A percentile compares a stretch with the other conserved stretches of the same genome.
Conservation (phyloP, 768 basidiomycete genomes). For the Pisolithus microcarpus region DNA sequence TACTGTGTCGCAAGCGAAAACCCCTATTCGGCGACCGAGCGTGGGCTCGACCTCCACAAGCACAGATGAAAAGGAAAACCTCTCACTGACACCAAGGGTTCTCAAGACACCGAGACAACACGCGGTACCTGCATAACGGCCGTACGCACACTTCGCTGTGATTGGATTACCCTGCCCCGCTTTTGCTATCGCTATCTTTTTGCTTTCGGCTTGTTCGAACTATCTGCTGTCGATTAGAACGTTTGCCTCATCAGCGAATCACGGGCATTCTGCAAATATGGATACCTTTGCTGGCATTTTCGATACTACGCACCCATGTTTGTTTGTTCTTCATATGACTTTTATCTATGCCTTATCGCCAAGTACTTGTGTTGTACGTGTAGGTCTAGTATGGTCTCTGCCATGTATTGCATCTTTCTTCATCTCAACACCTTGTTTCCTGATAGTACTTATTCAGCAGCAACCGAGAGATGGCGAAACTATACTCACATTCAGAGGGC, state of each 20-base stretch:
- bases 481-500: too few species aligned
- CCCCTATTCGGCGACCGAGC: slow-evolving; percentile 27
- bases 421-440: too few species aligned
- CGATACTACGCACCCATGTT: slow-evolving; percentile 3
- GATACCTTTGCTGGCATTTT: slow-evolving; percentile 1
- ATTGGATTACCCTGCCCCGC: slow-evolving; percentile 1
- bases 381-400: slow-evolving; percentile 5
- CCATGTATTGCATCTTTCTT: background rate
- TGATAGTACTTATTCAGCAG: background rate
- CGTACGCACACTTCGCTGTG: slow-evolving; percentile 4
- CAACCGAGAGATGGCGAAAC: too few species aligned
- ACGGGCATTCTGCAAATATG: slow-evolving; percentile 1
- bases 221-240: slow-evolving; percentile 7
- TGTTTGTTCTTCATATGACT: slow-evolving; percentile 11
- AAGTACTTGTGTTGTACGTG: slow-evolving; percentile 16
- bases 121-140: slow-evolving; percentile 10
- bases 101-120: slow-evolving; percentile 13
- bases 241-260: background rate
- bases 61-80: slow-evolving; percentile 56
- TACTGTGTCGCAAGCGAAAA: slow-evolving; percentile 28
- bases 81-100: slow-evolving; percentile 26
- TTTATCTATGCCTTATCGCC: slow-evolving; percentile 11
- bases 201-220: too few species aligned
- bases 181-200: slow-evolving; percentile 4
- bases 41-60: slow-evolving; percentile 36